Percentiles rank a stretch among this genome's conserved stretches.
Evolutionary conservation across 2,329 filamentous ascomycete species (phyloP).

Genomic region (Xylariaceae sp.): DNA sequence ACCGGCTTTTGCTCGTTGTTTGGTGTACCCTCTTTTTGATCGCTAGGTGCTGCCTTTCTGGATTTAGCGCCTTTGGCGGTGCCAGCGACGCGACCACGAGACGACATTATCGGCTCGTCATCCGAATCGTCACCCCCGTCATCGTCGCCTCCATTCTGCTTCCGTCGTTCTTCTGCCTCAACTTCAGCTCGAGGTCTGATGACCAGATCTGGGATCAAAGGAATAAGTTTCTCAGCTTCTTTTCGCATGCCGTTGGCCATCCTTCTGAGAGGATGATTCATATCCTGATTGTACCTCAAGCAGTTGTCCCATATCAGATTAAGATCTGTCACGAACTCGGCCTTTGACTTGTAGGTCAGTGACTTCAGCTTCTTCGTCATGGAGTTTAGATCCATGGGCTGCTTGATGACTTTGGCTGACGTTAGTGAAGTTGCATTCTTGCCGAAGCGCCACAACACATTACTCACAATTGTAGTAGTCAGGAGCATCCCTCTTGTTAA

Average conservation of each 20-base stretch:
- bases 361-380: conserved; percentile 98
- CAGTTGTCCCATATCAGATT: conserved; percentile 98
- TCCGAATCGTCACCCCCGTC: conserved; percentile 88
- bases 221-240: conserved; percentile 93
- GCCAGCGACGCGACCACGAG: conserved; percentile 81
- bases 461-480: conserved; percentile 85
- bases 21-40: conserved; percentile 74
- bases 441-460: conserved; percentile 6
- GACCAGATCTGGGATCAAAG: conserved; percentile 86
- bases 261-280: conserved; percentile 78
- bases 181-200: conserved; percentile 91
- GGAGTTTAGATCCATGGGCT: conserved; percentile 93
- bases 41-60: conserved; percentile 67
- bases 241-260: conserved; percentile 96
- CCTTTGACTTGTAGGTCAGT: conserved; percentile 77
- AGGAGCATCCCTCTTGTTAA: conserved; percentile 94
- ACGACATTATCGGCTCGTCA: conserved; percentile 97
- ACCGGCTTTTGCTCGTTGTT: conserved; percentile 68
- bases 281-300: conserved; percentile 88
- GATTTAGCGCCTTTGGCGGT: conserved; percentile 73
- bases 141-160: conserved; percentile 78
- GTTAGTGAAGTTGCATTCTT: conserved; percentile 14
- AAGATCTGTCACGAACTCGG: conserved; percentile 88
- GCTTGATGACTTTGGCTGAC: conserved; percentile 70
- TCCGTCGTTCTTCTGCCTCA: conserved; percentile 77